Evolutionary conservation across 345 rosid species (phyloP), one percentile per base, ranked within the genome.

Genomic region (Triadica sebifera): DNA sequence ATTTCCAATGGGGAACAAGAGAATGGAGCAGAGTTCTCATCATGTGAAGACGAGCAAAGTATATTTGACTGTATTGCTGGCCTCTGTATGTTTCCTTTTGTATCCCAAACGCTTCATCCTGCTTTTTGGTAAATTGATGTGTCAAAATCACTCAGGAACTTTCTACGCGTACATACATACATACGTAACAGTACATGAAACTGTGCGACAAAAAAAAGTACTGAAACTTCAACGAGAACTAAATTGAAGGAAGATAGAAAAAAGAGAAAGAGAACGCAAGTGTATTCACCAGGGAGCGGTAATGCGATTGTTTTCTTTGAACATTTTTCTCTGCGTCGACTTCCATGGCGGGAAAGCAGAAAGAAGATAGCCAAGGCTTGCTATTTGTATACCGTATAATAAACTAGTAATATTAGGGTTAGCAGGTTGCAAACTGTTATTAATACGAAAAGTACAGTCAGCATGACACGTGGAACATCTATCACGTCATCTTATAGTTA

Each of bases 61-160:
- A 92, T 56, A 94, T 89, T 73, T 92, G 98, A 69, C 98, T 94
- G 89, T 92, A 92, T 59, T 94, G 98, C 71, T 94, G 98, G 0
- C 95, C 97, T 64, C 90, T 82, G 67, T 94, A 94, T 56, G 81
- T 75, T 83, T 92, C 97, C 59, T 89, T 91, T 9, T 78, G 88
- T 57, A 93, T 89, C 88, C 79, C 81, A 62, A 86, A 95, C 22
- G 79, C 77, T 82, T 91, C 93, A 78, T 93, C 97, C 99, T 95
- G 88, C 74, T 47, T 66, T 43, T 20, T 29, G 9, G 4, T 8
- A 64, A 39, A 41, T 49, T 34, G 52, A 29, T 43, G 49, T 29
- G 51, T 15, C 16, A 19, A 25, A 60, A 65, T 52, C 16, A 1
- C 4, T 41, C 20, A 51, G 60, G 16, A 41, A 65, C 38, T 72